Base-by-base conservation (phyloP, 2,329 filamentous ascomycete species). In the Pseudodiploospora longispora region DNA sequence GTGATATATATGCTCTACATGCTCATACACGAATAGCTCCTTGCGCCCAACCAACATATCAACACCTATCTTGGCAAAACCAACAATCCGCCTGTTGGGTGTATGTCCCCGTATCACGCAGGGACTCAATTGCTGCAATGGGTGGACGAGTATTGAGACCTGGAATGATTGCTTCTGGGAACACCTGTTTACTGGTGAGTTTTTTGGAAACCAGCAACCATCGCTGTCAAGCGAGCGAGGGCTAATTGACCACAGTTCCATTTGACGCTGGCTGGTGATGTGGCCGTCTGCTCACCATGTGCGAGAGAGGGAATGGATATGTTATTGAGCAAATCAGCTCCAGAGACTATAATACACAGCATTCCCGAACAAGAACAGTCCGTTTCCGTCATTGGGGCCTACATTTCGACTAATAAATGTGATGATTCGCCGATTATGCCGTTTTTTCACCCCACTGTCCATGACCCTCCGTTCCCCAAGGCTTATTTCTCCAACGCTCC, bases 81-180 rank as follows among this genome's bases (percentile, higher is more conserved):
- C 48, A 42, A 42, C 42, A 8, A 31, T 47, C 42, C 10, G 40
- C 41, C 19, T 27, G 35, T 31, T 52, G 48, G 50, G 43, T 50
- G 10, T 50, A 52, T 43, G 33, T 50, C 40, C 50, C 50, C 12
- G 36, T 52, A 29, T 43, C 48, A 30, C 30, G 35, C 40, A 12
- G 41, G 9, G 50, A 52, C 42, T 38, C 36, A 7, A 38, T 52
- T 33, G 6, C 37, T 44, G 45, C 46, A 32, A 10, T 50, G 12
- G 48, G 44, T 12, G 36, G 40, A 10, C 36, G 40, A 30, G 40
- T 27, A 29, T n/a, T 36, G 29, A 27, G 12, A 6, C 27, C 36
- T 33, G 6, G 40, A 19, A 30, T 8, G 32, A 35, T 3, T n/a
- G 30, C 33, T 30, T 37, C 32, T 27, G 8, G 35, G 2, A 35